These are phyloP conservation scores for Trichopus zeylanicus DNA, from an alignment of 116 monocot genomes.

Conservation along the genomic window DNA sequence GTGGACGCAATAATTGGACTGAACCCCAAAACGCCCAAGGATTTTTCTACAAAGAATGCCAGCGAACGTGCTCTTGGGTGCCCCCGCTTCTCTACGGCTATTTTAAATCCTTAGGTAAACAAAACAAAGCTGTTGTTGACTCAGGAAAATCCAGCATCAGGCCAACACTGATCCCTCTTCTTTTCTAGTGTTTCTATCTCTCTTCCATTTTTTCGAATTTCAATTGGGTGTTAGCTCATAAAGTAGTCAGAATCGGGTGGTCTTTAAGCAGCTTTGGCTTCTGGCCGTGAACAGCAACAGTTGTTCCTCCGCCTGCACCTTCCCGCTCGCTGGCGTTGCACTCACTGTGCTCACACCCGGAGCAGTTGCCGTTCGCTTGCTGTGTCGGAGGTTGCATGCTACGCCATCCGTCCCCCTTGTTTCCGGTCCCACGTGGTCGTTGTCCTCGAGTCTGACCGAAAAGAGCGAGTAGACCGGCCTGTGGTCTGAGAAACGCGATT, in stretches of 20 bases:
- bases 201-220: too few relatives aligned
- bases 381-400: neutral
- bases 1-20: too few relatives aligned
- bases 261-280: slow-evolving; percentile 37
- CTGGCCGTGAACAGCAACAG: slow-evolving; percentile 28
- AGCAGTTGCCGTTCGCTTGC: neutral
- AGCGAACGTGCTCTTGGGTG: too few relatives aligned
- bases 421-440: neutral
- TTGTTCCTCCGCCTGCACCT: slow-evolving; percentile 45
- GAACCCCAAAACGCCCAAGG: too few relatives aligned
- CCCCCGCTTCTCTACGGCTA: too few relatives aligned
- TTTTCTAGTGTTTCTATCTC: too few relatives aligned
- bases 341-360: neutral
- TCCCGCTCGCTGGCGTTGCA: slow-evolving; percentile 10
- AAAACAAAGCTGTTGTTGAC: too few relatives aligned
- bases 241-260: slow-evolving; percentile 27
- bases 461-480: slow-evolving; percentile 67
- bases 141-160: too few relatives aligned
- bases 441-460: slow-evolving; percentile 19
- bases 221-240: too few relatives aligned
- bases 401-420: neutral
- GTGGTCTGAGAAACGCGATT: slow-evolving; percentile 76
- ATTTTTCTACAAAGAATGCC: too few relatives aligned
- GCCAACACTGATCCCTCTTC: too few relatives aligned
- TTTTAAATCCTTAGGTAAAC: too few relatives aligned